Evolutionary conservation across 2,329 filamentous ascomycete species (phyloP).

Genomic region (Stenocarpella maydis): DNA sequence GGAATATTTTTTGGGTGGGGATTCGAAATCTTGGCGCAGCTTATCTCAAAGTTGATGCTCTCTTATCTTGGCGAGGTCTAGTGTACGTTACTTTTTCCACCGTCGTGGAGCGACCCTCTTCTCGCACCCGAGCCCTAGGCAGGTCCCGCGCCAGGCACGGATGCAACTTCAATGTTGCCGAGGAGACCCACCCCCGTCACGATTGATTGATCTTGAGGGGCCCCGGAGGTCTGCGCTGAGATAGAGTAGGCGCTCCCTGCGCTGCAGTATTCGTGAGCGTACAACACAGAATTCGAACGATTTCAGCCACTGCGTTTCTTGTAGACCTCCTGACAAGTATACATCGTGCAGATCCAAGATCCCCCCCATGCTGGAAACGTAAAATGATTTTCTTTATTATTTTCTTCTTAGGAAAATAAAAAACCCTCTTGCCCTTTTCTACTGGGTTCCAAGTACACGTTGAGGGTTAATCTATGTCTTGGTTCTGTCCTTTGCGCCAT

Average conservation of each 20-base stretch:
- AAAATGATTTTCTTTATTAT: too few relatives aligned
- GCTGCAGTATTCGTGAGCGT: too few relatives aligned
- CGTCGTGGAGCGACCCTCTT: too few relatives aligned
- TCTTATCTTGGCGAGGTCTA: neutral
- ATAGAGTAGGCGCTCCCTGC: neutral
- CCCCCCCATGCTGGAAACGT: neutral
- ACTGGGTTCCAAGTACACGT: neutral
- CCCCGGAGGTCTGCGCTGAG: neutral
- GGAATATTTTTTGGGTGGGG: constrained; percentile 31
- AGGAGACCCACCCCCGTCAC: neutral
- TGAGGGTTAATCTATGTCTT: neutral
- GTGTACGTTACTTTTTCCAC: too few relatives aligned
- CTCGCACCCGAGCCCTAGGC: too few relatives aligned
- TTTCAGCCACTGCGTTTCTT: too few relatives aligned
- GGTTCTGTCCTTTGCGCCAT: too few relatives aligned
- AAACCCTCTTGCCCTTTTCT: neutral
- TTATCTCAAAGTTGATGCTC: neutral
- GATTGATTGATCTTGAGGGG: too few relatives aligned
- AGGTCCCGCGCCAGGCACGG: neutral
- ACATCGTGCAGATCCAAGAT: neutral
- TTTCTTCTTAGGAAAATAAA: neutral
- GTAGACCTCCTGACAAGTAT: too few relatives aligned
- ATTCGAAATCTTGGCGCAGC: constrained; percentile 34
- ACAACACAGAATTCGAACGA: neutral
- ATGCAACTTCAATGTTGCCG: neutral